These are phyloP conservation scores for Chalaropsis ovoidea DNA, from an alignment of 2,329 filamentous ascomycete genomes.

Conservation along the genomic window DNA sequence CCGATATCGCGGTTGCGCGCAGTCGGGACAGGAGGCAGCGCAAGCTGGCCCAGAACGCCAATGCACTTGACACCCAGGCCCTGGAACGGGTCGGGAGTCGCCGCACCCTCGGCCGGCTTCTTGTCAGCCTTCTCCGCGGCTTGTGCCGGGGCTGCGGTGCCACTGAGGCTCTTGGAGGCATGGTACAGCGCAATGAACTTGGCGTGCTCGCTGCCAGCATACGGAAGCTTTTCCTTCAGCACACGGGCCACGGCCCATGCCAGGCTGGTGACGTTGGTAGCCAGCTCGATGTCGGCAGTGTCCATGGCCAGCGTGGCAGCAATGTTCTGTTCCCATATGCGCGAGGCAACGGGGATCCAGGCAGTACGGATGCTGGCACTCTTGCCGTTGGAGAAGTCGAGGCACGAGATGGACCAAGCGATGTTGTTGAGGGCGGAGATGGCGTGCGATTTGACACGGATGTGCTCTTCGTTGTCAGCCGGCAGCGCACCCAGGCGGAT, in stretches of 20 bases:
- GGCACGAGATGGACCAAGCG: conserved; percentile 53
- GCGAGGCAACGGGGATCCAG: conserved; percentile 46
- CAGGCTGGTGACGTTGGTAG: conserved; percentile 53
- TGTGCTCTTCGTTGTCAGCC: conserved; percentile 35
- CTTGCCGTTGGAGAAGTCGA: conserved; percentile 48
- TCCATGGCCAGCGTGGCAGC: conserved; percentile 49
- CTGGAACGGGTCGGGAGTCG: conserved; percentile 48
- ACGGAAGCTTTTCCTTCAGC: conserved; percentile 30
- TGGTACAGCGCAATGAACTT: conserved; percentile 58
- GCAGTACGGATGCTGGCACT: conserved; percentile 43
- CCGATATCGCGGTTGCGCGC: conserved; percentile 53
- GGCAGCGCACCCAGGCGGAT: conserved; percentile 39
- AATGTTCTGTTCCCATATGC: conserved; percentile 50
- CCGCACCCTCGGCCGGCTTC: conserved; percentile 24
- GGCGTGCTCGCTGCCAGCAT: conserved; percentile 42
- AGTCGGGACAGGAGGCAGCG: conserved; percentile 44
- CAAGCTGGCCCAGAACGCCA: conserved; percentile 55
- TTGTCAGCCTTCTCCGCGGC: conserved; percentile 26
- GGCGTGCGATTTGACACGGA: conserved; percentile 43
- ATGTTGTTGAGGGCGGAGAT: conserved; percentile 57
- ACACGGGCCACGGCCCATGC: conserved; percentile 55
- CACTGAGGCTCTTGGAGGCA: conserved; percentile 31
- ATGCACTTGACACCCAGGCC: conserved; percentile 55
- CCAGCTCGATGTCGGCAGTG: conserved; percentile 51
- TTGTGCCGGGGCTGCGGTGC: conserved; percentile 32